These are phyloP conservation scores for Monosporascus sp. DNA, from an alignment of 2,329 filamentous ascomycete species.

Conservation along the genomic window DNA sequence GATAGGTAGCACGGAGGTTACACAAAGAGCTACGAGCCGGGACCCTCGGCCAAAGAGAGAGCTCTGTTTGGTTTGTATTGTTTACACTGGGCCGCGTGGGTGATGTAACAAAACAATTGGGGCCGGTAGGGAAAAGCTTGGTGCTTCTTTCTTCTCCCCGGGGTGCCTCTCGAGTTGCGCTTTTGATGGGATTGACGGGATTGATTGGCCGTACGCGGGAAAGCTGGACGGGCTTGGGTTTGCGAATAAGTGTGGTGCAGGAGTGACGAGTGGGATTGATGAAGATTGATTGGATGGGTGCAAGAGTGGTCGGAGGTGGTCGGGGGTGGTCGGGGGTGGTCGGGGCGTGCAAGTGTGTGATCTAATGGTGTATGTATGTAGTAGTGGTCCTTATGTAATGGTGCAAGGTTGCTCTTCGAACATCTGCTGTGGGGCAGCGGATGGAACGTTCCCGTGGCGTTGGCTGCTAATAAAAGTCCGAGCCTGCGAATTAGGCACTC, in stretches of 20 bases:
- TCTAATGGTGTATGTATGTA: not conserved
- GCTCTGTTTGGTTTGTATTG: slow-evolving; percentile 16
- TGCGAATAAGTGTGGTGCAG: not conserved
- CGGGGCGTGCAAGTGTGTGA: not conserved
- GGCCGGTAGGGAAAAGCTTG: not conserved
- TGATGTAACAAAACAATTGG: not conserved
- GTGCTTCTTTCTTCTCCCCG: not conserved
- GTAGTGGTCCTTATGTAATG: not conserved
- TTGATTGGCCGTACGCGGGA: slow-evolving; percentile 23
- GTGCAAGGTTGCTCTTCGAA: not conserved
- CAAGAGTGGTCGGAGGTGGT: not conserved
- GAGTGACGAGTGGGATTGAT: not conserved
- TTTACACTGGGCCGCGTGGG: slow-evolving; percentile 13
- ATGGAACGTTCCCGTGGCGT: not conserved
- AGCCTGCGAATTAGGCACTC: slow-evolving; percentile 3
- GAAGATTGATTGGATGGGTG: not conserved
- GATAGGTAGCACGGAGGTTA: not conserved
- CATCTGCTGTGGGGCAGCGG: not conserved
- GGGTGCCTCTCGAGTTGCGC: slow-evolving; percentile 28
- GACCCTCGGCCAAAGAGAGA: slow-evolving; percentile 6
- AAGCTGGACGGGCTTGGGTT: slow-evolving; percentile 11
- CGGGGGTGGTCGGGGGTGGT: not conserved
- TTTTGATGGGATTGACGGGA: slow-evolving; percentile 26
- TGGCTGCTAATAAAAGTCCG: not conserved
- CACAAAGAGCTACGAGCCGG: not conserved